Conservation (phyloP, 768 basidiomycete genomes). For the Punctularia strigosozonata region DNA sequence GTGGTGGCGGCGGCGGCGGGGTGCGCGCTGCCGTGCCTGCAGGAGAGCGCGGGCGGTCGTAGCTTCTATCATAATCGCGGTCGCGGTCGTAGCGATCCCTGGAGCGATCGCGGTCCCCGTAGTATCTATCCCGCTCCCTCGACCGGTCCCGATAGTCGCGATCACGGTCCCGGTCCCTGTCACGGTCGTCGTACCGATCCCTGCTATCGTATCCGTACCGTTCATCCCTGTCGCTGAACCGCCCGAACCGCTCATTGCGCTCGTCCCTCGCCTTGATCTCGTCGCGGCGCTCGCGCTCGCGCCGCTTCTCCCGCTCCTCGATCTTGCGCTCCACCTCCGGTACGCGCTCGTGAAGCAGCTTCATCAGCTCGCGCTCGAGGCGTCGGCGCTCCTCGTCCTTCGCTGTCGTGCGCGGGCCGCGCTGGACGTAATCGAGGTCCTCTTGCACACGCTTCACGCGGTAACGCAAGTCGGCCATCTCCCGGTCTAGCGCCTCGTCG, state of each 20-base stretch:
- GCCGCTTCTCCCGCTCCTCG: slow-evolving; percentile 64
- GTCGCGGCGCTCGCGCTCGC: slow-evolving; percentile 67
- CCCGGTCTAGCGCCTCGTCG: slow-evolving; percentile 85
- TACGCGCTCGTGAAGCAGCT: slow-evolving; percentile 80
- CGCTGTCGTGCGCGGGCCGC: slow-evolving; percentile 54
- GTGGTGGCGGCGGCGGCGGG: slow-evolving; percentile 36
- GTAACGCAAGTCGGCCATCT: slow-evolving; percentile 78
- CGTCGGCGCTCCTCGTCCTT: slow-evolving; percentile 81
- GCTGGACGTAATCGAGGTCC: slow-evolving; percentile 79
- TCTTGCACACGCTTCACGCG: slow-evolving; percentile 81
- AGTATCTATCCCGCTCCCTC: slow-evolving; percentile 25
- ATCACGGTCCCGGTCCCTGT: slow-evolving; percentile 20
- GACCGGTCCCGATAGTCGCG: slow-evolving; percentile 34
- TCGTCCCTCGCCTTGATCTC: slow-evolving; percentile 72
- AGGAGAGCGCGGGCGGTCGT: slow-evolving; percentile 21
- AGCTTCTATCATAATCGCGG: slow-evolving; percentile 13
- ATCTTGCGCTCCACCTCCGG: slow-evolving; percentile 85
- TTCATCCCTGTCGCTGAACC: slow-evolving; percentile 41
- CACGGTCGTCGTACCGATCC: slow-evolving; percentile 26
- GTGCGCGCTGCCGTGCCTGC: slow-evolving; percentile 29
- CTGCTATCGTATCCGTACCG: slow-evolving; percentile 16
- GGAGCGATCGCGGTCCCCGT: slow-evolving; percentile 21
- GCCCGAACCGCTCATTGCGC: slow-evolving; percentile 70
- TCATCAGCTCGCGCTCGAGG: slow-evolving; percentile 79
- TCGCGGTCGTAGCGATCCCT: slow-evolving; percentile 16